Conservation (phyloP, 176 grass and related monocot species). For the Alopecurus myosuroides region DNA sequence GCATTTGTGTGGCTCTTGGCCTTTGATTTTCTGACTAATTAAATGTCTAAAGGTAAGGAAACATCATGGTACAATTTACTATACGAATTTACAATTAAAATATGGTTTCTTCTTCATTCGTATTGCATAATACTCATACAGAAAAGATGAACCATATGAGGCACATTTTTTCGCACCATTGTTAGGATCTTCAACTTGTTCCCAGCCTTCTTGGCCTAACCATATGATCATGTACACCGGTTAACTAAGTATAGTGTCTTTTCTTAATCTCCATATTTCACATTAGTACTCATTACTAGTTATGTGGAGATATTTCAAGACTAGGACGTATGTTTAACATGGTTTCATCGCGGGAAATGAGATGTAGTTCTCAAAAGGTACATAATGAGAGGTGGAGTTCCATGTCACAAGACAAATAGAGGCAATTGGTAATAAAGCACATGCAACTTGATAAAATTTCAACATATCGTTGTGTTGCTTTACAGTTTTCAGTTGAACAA, state of each 20-base stretch:
- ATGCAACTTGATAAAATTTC: slow-evolving; percentile 22
- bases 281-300: neutral
- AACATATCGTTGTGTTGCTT: slow-evolving; percentile 9
- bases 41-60: neutral
- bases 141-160: neutral
- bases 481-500: slow-evolving; percentile 39
- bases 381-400: slow-evolving; percentile 29
- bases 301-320: slow-evolving; percentile 15
- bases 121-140: neutral
- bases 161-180: neutral
- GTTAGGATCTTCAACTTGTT: neutral
- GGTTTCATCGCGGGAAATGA: neutral
- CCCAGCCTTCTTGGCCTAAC: neutral
- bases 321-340: neutral
- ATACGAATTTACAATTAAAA: neutral
- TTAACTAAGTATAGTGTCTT: neutral
- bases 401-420: slow-evolving; percentile 35
- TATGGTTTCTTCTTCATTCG: neutral
- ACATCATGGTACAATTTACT: neutral
- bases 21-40: neutral
- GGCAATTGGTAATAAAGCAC: slow-evolving; percentile 12
- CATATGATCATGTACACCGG: neutral
- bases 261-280: neutral
- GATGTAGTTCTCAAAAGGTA: slow-evolving; percentile 17
- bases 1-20: neutral